A percentile compares a stretch with the other conserved stretches of the same genome.
Evolutionary conservation across 495 filamentous ascomycete genomes (phyloP).

Genomic region (Daldinia concentrica): DNA sequence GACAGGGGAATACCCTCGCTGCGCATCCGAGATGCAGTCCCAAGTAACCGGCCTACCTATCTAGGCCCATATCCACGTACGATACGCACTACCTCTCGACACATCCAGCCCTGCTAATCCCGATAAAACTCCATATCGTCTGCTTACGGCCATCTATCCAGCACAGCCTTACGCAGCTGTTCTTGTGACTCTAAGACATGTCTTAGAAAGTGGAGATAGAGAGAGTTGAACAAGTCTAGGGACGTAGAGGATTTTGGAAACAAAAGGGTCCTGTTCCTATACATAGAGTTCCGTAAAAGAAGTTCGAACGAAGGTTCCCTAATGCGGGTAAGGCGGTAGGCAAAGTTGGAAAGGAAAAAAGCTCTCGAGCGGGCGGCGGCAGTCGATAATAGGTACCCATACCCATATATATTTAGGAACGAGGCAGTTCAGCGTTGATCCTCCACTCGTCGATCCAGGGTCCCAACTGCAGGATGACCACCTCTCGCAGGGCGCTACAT

Average conservation of each 20-base stretch:
- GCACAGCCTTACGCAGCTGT: slow-evolving; percentile 1
- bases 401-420: slow-evolving; percentile 16
- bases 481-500: slow-evolving; percentile 5
- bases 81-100: not conserved
- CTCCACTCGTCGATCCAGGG: slow-evolving; percentile 34
- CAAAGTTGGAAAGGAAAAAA: not conserved
- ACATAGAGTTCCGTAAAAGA: not conserved
- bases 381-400: slow-evolving; percentile 3
- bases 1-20: slow-evolving; percentile 33
- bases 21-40: slow-evolving; percentile 43
- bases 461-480: slow-evolving; percentile 6
- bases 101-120: slow-evolving; percentile 3
- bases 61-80: slow-evolving; percentile 5
- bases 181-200: not conserved
- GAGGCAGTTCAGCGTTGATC: slow-evolving; percentile 15
- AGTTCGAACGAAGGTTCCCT: not conserved
- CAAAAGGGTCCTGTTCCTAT: not conserved
- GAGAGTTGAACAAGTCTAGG: not conserved
- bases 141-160: not conserved
- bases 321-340: slow-evolving; percentile 12
- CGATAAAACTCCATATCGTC: not conserved
- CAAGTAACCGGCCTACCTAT: slow-evolving; percentile 11
- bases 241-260: not conserved
- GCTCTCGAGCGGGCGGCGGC: not conserved
- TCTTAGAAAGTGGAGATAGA: not conserved